Base-by-base conservation (phyloP, 345 rosid genomes). In the Rhizophora apiculata region DNA sequence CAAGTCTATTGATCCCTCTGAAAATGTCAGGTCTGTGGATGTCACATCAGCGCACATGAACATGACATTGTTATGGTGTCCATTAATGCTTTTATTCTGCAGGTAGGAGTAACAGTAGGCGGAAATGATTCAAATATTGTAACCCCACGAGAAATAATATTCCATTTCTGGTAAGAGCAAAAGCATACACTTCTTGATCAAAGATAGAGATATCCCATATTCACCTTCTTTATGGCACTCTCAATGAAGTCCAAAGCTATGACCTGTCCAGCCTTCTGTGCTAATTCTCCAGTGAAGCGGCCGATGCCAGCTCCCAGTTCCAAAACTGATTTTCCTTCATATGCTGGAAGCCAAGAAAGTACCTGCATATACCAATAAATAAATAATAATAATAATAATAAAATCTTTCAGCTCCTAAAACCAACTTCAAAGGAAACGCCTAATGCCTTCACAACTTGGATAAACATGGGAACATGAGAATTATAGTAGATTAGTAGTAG, bases 241-340 rank as follows among this genome's bases (percentile, higher is more conserved):
- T 92, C 96, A 74, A 92, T 90, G 87, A 92, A 92, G 67, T 95
- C 98, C 72, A 95, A 57, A 64, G 99, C 99, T 61, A 85, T 67
- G 64, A 95, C 77, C 19, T 82, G 83, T 49, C 86, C 88, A n/a
- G 99, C 97, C 72, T 87, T 92, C 81, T 82, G 76, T 62, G 97
- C 99, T 72, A 95, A 74, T 58, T 92, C 92, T 34, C 91, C 82
- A 48, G 98, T 95, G 82, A 92, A 92, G 52, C 99, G 92, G 67
- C 98, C 99, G 65, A 89, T 90, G 30, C 97, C 99, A 73, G 98
- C 99, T 73, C 99, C 99, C 64, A 92, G 80, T 76, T 95, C 99
- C 72, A 95, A 68, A 68, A 95, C 86, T 8, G 87, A 56, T 72
- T 90, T 92, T 19, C 94, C 94, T 61, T 88, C 90, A 32, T 80